A percentile compares a stretch with the other conserved stretches of the same genome.
phyloP scores from a whole-genome alignment of 2,329 filamentous ascomycete species.

The Exophiala aquamarina region DNA sequence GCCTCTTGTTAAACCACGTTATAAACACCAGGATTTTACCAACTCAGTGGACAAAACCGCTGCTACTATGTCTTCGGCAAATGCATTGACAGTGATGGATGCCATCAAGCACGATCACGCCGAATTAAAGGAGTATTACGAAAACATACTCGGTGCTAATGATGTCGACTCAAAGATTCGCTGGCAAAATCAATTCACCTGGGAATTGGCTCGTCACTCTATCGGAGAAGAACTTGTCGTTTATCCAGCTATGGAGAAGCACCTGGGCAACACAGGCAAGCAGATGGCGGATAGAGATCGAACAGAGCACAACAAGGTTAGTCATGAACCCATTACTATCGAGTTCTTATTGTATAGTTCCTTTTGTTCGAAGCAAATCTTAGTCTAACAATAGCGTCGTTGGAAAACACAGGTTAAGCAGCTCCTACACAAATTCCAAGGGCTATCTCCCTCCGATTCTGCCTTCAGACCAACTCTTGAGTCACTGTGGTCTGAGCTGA shows the following conservation, averaged over 20 bases:
- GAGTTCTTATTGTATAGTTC: too few relatives aligned
- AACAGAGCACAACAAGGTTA: slow-evolving; percentile 46
- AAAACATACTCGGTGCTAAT: slow-evolving; percentile 41
- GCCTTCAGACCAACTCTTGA: slow-evolving; percentile 47
- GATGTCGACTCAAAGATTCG: slow-evolving; percentile 45
- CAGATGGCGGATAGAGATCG: slow-evolving; percentile 50
- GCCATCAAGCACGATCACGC: slow-evolving; percentile 44
- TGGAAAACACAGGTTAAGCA: slow-evolving; percentile 53
- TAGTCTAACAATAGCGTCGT: too few relatives aligned
- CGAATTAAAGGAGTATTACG: slow-evolving; percentile 44
- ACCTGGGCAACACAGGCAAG: slow-evolving; percentile 48
- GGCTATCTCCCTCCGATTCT: slow-evolving; percentile 39
- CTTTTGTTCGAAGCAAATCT: too few relatives aligned
- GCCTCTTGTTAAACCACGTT: too few relatives aligned
- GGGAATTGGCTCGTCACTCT: slow-evolving; percentile 54
- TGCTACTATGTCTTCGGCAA: too few relatives aligned
- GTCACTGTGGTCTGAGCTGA: slow-evolving; percentile 45
- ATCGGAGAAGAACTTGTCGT: slow-evolving; percentile 55
- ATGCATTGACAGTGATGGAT: slow-evolving; percentile 24
- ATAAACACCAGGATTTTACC: too few relatives aligned
- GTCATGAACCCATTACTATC: too few relatives aligned
- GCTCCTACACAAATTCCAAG: slow-evolving; percentile 51
- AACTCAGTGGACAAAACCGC: too few relatives aligned
- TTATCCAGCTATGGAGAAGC: slow-evolving; percentile 54
- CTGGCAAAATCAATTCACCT: slow-evolving; percentile 53